phyloP scores from a whole-genome alignment of 192 early-diverging fungal species.

The Podila epicladia region DNA sequence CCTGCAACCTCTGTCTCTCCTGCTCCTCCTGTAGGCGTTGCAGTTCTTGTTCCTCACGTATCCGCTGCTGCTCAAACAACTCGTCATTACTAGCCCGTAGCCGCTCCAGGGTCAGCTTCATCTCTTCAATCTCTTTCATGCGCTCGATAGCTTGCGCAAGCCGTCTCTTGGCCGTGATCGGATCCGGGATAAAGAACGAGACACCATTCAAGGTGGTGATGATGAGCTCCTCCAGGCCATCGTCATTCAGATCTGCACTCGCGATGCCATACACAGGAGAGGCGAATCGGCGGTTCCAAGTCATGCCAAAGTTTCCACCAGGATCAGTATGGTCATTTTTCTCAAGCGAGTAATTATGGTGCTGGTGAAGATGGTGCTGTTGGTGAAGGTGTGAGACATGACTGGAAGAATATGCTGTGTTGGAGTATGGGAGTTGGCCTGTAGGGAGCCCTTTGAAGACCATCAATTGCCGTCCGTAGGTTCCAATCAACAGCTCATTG shows the following conservation, averaged over 20 bases:
- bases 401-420: background rate
- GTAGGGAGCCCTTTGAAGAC: conserved; percentile 58
- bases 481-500: conserved; percentile 64
- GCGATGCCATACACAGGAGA: conserved; percentile 64
- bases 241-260: conserved; percentile 61
- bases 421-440: conserved; percentile 15
- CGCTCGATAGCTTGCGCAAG: conserved; percentile 43
- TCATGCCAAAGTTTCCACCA: conserved; percentile 33
- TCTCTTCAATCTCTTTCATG: conserved; percentile 54
- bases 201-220: conserved; percentile 63
- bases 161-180: conserved; percentile 50
- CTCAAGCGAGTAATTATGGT: background rate
- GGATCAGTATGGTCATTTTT: background rate
- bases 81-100: conserved; percentile 36
- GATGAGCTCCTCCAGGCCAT: conserved; percentile 64
- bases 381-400: background rate
- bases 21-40: background rate
- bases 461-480: conserved; percentile 66
- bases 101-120: conserved; percentile 40
- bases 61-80: conserved; percentile 35
- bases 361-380: conserved; percentile 3
- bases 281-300: conserved; percentile 62
- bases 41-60: conserved; percentile 12
- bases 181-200: conserved; percentile 60
- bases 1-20: background rate